These are phyloP conservation scores for Aspergillus persii DNA, from an alignment of 2,329 filamentous ascomycete species.

Conservation along the genomic window DNA sequence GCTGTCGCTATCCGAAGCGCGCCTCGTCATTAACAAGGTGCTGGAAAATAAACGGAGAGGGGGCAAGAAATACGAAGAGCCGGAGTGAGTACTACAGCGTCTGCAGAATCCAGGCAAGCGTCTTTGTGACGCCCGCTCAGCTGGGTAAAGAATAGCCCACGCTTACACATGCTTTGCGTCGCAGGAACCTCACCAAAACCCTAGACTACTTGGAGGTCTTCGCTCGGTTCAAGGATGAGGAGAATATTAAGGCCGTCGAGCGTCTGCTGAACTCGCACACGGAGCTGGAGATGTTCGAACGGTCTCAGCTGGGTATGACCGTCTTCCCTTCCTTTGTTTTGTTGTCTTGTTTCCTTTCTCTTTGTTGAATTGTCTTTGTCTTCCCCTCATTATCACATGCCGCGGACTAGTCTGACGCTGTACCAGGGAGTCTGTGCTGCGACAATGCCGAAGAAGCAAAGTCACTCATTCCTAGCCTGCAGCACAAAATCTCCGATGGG, in stretches of 20 bases:
- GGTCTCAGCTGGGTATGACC: slow-evolving; percentile 77
- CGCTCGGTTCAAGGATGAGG: slow-evolving; percentile 90
- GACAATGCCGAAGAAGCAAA: slow-evolving; percentile 94
- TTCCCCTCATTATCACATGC: slow-evolving; percentile 1
- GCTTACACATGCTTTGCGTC: neutral
- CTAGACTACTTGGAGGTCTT: slow-evolving; percentile 92
- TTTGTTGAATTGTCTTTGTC: neutral
- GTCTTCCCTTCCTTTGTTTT: neutral
- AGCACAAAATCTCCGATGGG: slow-evolving; percentile 86
- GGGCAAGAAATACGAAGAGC: slow-evolving; percentile 79
- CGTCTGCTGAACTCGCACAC: slow-evolving; percentile 73
- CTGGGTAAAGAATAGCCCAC: neutral
- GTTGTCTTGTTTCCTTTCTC: neutral
- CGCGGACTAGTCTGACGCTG: slow-evolving; percentile 6
- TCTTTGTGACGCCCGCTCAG: neutral
- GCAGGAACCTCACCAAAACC: slow-evolving; percentile 73
- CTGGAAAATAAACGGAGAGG: slow-evolving; percentile 76
- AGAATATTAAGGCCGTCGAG: slow-evolving; percentile 93
- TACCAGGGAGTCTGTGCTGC: slow-evolving; percentile 80
- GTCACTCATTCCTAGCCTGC: slow-evolving; percentile 84
- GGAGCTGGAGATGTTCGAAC: slow-evolving; percentile 86
- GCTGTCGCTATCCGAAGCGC: slow-evolving; percentile 86
- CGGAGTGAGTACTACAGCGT: slow-evolving; percentile 60
- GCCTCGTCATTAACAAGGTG: slow-evolving; percentile 87
- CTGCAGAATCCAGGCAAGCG: neutral